Evolutionary conservation across 176 grass and related monocot species (phyloP).

Genomic region (Themeda triandra): DNA sequence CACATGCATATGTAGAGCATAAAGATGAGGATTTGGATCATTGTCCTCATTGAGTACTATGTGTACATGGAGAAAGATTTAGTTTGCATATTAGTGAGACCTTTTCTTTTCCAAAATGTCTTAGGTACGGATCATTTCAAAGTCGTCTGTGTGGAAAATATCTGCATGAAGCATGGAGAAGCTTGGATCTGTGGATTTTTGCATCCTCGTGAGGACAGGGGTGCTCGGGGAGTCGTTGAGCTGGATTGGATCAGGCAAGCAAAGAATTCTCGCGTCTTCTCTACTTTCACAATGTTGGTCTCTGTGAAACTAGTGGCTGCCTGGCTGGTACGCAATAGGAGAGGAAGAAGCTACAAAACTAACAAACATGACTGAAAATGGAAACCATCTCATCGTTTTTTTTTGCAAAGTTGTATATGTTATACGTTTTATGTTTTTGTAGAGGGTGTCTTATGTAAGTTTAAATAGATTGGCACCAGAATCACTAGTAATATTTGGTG

Average conservation of each 20-base stretch:
- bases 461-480: no score
- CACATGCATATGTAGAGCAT: no score
- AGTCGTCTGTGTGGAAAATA: neutral
- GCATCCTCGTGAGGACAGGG: neutral
- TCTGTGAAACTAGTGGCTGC: slow-evolving; percentile 1
- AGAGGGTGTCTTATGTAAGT: no score
- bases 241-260: slow-evolving; percentile 19
- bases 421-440: no score
- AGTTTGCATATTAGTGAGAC: no score
- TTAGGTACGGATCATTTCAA: neutral
- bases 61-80: no score
- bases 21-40: no score
- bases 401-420: slow-evolving; percentile 2
- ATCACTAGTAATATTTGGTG: no score
- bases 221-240: neutral
- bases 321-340: neutral
- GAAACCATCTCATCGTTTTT: neutral
- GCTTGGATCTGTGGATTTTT: slow-evolving; percentile 4
- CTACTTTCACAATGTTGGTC: neutral
- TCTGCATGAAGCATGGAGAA: neutral
- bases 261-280: neutral
- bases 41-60: no score
- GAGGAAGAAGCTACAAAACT: slow-evolving; percentile 10
- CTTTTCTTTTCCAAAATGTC: neutral
- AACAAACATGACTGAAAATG: neutral